These are phyloP conservation scores for Hippophae tibetana DNA, from an alignment of 306 rosid genomes.

Conservation along the genomic window DNA sequence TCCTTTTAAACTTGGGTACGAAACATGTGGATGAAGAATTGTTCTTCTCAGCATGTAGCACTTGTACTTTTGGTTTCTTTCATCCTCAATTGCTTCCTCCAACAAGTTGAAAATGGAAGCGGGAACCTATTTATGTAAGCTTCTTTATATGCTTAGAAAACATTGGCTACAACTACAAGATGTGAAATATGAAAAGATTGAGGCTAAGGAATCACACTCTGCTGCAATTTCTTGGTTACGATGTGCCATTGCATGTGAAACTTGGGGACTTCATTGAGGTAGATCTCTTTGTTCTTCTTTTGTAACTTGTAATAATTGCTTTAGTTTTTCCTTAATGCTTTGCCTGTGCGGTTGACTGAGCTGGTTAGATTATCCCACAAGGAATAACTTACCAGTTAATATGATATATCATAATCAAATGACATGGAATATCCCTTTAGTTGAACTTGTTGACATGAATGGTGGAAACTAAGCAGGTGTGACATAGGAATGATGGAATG, in stretches of 20 bases:
- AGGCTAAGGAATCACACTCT: slow-evolving; percentile 39
- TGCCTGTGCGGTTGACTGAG: slow-evolving; percentile 11
- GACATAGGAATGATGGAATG: background rate
- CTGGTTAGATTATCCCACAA: background rate
- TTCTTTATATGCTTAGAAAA: slow-evolving; percentile 39
- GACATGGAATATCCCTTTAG: slow-evolving; percentile 1
- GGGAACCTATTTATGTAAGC: slow-evolving; percentile 27
- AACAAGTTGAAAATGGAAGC: slow-evolving; percentile 38
- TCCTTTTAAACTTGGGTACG: slow-evolving; percentile 36
- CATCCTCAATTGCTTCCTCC: slow-evolving; percentile 29
- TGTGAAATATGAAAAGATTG: slow-evolving; percentile 38
- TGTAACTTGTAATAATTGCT: slow-evolving; percentile 6
- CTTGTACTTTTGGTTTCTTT: slow-evolving; percentile 19
- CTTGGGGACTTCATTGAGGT: slow-evolving; percentile 58
- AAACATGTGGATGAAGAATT: slow-evolving; percentile 42
- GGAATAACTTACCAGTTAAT: background rate
- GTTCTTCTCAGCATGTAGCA: slow-evolving; percentile 32
- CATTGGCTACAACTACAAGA: slow-evolving; percentile 34
- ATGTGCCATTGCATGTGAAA: slow-evolving; percentile 25
- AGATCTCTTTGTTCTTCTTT: slow-evolving; percentile 35
- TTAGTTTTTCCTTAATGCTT: slow-evolving; percentile 10
- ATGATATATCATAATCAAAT: slow-evolving; percentile 3
- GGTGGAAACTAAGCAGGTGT: background rate
- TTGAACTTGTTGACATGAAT: background rate
- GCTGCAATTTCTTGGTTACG: slow-evolving; percentile 28